Conservation (phyloP, 208 protist genomes). For the Acanthamoeba rhysodes region DNA sequence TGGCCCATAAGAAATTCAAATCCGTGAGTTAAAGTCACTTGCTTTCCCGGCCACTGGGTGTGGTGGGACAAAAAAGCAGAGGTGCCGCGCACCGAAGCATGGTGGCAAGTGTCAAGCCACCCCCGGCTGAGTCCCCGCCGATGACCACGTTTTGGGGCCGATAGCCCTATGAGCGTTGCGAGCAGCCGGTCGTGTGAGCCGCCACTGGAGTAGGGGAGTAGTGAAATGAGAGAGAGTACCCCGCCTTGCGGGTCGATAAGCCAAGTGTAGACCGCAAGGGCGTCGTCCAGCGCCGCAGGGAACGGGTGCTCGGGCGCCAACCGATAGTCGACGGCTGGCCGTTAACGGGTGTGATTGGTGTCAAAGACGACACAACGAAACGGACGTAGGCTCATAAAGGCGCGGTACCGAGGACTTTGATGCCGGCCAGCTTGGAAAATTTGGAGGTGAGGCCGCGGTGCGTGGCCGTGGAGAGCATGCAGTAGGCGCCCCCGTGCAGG, state of each 20-base stretch:
- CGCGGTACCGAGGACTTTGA: slow-evolving; percentile 10
- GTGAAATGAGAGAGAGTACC: background rate
- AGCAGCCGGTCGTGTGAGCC: background rate
- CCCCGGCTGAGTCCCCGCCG: slow-evolving; percentile 61
- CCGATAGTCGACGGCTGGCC: slow-evolving; percentile 32
- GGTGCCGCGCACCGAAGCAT: background rate
- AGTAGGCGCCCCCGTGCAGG: slow-evolving; percentile 46
- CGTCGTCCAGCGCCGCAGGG: slow-evolving; percentile 45
- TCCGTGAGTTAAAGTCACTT: background rate
- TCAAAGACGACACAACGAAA: background rate
- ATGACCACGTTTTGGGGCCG: slow-evolving; percentile 15
- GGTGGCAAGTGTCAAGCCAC: slow-evolving; percentile 46
- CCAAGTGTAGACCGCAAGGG: slow-evolving; percentile 22
- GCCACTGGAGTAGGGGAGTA: background rate
- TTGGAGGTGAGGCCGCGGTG: slow-evolving; percentile 55
- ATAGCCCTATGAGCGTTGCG: background rate
- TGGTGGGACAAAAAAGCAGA: no score
- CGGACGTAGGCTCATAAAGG: no score
- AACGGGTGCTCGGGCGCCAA: slow-evolving; percentile 69
- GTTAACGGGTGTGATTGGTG: background rate
- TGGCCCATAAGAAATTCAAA: background rate
- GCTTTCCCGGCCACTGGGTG: background rate
- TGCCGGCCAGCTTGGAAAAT: slow-evolving; percentile 13
- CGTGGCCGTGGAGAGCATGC: slow-evolving; percentile 29
- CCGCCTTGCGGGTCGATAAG: background rate